These are phyloP conservation scores for Phytopythium chamaehyphon DNA, from an alignment of 352 stramenopile species.

Conservation along the genomic window DNA sequence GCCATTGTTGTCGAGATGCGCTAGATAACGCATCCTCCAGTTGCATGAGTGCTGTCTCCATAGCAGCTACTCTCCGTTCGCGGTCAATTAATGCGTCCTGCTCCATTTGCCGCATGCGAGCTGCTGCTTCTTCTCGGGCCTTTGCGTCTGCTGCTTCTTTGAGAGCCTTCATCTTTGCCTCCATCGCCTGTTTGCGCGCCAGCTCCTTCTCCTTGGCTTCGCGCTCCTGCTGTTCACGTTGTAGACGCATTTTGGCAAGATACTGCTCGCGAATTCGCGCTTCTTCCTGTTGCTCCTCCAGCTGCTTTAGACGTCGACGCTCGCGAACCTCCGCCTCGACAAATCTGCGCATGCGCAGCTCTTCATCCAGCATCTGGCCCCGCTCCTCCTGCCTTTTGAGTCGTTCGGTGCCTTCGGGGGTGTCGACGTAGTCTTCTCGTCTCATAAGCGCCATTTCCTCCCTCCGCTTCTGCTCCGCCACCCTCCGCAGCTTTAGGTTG, in stretches of 20 bases:
- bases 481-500: slow-evolving; percentile 58
- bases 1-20: slow-evolving; percentile 27
- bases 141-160: slow-evolving; percentile 62
- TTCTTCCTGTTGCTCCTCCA: slow-evolving; percentile 44
- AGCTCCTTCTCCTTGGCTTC: slow-evolving; percentile 42
- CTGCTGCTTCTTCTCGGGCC: slow-evolving; percentile 40
- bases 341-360: slow-evolving; percentile 38
- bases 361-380: slow-evolving; percentile 55
- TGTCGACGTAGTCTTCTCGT: slow-evolving; percentile 59
- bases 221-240: slow-evolving; percentile 37
- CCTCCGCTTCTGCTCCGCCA: slow-evolving; percentile 41
- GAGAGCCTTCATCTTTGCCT: slow-evolving; percentile 53
- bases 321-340: slow-evolving; percentile 34
- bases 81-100: slow-evolving; percentile 29
- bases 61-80: slow-evolving; percentile 24
- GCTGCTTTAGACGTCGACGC: slow-evolving; percentile 18
- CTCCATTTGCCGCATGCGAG: slow-evolving; percentile 30
- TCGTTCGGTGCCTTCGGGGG: slow-evolving; percentile 39
- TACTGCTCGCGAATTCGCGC: slow-evolving; percentile 43
- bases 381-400: slow-evolving; percentile 47
- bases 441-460: slow-evolving; percentile 44
- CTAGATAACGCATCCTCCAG: slow-evolving; percentile 42
- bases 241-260: slow-evolving; percentile 36
- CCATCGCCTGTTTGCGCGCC: slow-evolving; percentile 29
- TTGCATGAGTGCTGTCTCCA: slow-evolving; percentile 40